Evolutionary conservation across 495 filamentous ascomycete genomes (phyloP).

Genomic region (Lophiostoma macrostomum): DNA sequence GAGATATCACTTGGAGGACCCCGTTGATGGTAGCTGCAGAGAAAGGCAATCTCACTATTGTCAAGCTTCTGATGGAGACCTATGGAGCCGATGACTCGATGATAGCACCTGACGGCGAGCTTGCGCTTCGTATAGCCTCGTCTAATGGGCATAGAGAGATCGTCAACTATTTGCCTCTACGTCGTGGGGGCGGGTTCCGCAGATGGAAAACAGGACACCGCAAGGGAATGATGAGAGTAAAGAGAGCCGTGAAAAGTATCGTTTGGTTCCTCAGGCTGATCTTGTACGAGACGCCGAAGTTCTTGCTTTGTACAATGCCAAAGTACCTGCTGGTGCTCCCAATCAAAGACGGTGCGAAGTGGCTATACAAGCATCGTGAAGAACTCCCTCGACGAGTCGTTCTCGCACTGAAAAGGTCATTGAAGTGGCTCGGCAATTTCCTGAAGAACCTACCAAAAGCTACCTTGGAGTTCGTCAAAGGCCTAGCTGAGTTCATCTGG

Average conservation of each 20-base stretch:
- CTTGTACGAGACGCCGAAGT: constrained; percentile 37
- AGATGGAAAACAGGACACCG: constrained; percentile 27
- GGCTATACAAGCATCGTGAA: constrained; percentile 33
- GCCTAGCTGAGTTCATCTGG: constrained; percentile 29
- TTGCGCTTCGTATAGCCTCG: constrained; percentile 34
- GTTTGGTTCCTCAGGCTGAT: constrained; percentile 32
- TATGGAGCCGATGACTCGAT: constrained; percentile 32
- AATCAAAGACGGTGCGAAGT: constrained; percentile 20
- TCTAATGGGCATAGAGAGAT: constrained; percentile 26
- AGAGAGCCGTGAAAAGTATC: constrained; percentile 27
- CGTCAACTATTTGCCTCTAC: constrained; percentile 30
- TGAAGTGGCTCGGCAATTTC: neutral
- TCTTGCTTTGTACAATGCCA: constrained; percentile 36
- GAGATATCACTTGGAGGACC: constrained; percentile 2
- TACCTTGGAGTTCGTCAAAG: constrained; percentile 13
- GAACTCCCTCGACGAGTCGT: constrained; percentile 35
- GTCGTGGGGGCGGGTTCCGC: constrained; percentile 33
- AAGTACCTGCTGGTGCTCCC: constrained; percentile 39
- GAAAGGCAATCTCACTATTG: constrained; percentile 19
- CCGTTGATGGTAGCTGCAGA: constrained; percentile 17
- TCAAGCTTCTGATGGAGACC: constrained; percentile 28
- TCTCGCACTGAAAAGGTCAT: neutral
- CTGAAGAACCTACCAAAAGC: constrained; percentile 6
- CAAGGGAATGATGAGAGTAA: constrained; percentile 29
- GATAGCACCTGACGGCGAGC: constrained; percentile 36